A percentile compares a stretch with the other conserved stretches of the same genome.
Conservation (phyloP, 1,284 basidiomycete genomes). For the Ustilago loliicola region DNA sequence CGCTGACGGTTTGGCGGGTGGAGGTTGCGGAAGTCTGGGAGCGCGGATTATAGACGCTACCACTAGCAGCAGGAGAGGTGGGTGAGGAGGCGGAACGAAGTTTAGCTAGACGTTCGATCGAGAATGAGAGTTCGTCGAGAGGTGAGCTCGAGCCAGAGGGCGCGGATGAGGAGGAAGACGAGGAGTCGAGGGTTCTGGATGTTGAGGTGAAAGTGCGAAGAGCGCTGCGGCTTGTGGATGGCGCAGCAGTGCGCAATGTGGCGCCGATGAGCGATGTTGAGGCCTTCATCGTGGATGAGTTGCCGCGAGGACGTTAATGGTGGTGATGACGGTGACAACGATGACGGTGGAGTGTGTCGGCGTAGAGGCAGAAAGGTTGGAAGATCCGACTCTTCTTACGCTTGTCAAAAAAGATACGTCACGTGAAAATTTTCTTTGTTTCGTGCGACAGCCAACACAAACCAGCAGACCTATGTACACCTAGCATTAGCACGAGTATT, state of each 20-base stretch:
- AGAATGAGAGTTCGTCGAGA: slow-evolving; percentile 40
- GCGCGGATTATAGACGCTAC: slow-evolving; percentile 34
- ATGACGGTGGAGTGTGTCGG: not conserved
- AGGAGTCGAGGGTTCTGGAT: not conserved
- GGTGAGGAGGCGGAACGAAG: slow-evolving; percentile 12
- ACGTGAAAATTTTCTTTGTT: slow-evolving; percentile 9
- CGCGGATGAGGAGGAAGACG: not conserved
- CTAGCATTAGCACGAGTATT: not conserved
- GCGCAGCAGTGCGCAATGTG: not conserved
- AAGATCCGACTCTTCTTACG: slow-evolving; percentile 4
- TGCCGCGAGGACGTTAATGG: not conserved
- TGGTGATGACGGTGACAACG: not conserved
- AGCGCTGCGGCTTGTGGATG: not conserved
- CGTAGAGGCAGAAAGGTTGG: not conserved
- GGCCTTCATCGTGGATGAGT: slow-evolving; percentile 3
- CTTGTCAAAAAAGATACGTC: slow-evolving; percentile 11
- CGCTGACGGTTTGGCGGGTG: slow-evolving; percentile 47
- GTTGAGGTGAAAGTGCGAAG: slow-evolving; percentile 7
- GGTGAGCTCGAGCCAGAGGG: slow-evolving; percentile 13
- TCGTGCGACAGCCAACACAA: slow-evolving; percentile 12
- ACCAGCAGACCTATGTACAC: not conserved
- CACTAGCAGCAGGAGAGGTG: slow-evolving; percentile 1
- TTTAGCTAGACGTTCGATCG: slow-evolving; percentile 45
- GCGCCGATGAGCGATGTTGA: slow-evolving; percentile 5
- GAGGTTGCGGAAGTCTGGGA: not conserved